Evolutionary conservation across 2,329 filamentous ascomycete species (phyloP).

Genomic region (Didymella pomorum): DNA sequence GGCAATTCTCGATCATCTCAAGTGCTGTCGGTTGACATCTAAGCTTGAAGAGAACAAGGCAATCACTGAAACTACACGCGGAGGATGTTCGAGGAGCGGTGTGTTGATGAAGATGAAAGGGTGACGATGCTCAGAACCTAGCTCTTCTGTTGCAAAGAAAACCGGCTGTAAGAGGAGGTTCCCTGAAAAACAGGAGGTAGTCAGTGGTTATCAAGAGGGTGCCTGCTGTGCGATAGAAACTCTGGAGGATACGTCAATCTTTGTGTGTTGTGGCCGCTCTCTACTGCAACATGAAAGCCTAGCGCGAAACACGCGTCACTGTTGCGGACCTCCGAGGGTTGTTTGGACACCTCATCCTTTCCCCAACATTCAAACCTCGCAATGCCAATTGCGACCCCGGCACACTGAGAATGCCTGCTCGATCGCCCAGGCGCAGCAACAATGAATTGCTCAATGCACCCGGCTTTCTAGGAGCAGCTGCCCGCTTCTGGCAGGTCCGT

Average conservation of each 20-base stretch:
- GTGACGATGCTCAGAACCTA: not conserved
- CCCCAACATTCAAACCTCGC: conserved; percentile 10
- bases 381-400: conserved; percentile 33
- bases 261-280: too few relatives aligned
- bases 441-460: conserved; percentile 39
- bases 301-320: conserved; percentile 15
- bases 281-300: too few relatives aligned
- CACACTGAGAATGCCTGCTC: conserved; percentile 41
- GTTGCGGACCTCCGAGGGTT: conserved; percentile 34
- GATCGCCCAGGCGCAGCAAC: conserved; percentile 35
- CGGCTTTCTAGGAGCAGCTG: conserved; percentile 57
- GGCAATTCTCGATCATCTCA: too few relatives aligned
- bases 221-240: too few relatives aligned
- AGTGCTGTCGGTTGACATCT: too few relatives aligned
- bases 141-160: too few relatives aligned
- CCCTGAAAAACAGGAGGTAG: too few relatives aligned
- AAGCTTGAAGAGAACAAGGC: too few relatives aligned
- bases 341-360: conserved; percentile 13
- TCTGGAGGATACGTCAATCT: too few relatives aligned
- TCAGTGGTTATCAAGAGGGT: too few relatives aligned
- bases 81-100: not conserved
- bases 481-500: conserved; percentile 60
- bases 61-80: too few relatives aligned
- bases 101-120: not conserved
- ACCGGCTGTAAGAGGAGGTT: too few relatives aligned